phyloP scores from a whole-genome alignment of 345 rosid genomes.

The Chamaenerion angustifolium region DNA sequence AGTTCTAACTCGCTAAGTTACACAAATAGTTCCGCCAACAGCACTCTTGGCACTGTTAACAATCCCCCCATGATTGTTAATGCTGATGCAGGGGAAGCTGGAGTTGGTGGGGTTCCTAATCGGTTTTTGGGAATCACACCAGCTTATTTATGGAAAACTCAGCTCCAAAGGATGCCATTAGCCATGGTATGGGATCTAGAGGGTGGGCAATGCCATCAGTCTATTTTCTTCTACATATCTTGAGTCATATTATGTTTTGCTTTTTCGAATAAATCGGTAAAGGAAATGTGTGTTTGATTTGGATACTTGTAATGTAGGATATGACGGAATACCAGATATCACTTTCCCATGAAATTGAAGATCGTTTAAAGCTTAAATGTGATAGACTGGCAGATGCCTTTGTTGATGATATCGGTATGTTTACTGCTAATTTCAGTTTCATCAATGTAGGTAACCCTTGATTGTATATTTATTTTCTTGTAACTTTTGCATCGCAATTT shows the following conservation, averaged over 20 bases:
- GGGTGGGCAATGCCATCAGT: not conserved
- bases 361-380: conserved; percentile 70
- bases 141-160: conserved; percentile 72
- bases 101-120: conserved; percentile 87
- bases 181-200: conserved; percentile 34
- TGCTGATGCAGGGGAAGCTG: conserved; percentile 47
- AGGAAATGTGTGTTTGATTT: not conserved
- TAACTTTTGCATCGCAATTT: too few species aligned
- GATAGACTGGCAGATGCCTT: conserved; percentile 79
- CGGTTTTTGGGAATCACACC: conserved; percentile 90
- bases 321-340: conserved; percentile 75
- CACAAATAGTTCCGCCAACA: conserved; percentile 38
- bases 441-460: not conserved
- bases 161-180: conserved; percentile 53
- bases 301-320: conserved; percentile 34
- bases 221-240: conserved; percentile 1
- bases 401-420: conserved; percentile 70
- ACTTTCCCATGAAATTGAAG: conserved; percentile 72
- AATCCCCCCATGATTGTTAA: conserved; percentile 17
- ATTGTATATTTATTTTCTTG: not conserved
- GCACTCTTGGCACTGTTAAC: conserved; percentile 25
- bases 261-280: not conserved
- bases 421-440: not conserved
- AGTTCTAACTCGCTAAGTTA: conserved; percentile 55
- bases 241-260: not conserved